These are phyloP conservation scores for Colletotrichum shisoi DNA, from an alignment of 2,329 filamentous ascomycete genomes.

Conservation along the genomic window DNA sequence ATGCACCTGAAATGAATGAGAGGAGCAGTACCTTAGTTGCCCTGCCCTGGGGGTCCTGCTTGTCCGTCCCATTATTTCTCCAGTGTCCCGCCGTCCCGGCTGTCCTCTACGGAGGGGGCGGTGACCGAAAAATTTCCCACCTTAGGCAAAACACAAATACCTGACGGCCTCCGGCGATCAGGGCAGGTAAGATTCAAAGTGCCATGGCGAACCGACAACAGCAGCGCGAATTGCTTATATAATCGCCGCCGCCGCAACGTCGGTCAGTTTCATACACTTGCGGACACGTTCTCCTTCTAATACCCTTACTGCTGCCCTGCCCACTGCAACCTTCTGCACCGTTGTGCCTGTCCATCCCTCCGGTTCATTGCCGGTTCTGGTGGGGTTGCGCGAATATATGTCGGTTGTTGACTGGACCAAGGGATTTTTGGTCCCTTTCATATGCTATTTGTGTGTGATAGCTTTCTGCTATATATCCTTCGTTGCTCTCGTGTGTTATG, in stretches of 20 bases:
- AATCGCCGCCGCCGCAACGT: not conserved
- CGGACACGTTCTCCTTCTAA: not conserved
- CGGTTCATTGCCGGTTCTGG: slow-evolving; percentile 34
- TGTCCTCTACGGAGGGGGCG: slow-evolving; percentile 7
- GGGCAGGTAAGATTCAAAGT: not conserved
- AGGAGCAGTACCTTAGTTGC: not conserved
- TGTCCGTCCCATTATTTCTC: not conserved
- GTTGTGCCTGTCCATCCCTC: not conserved
- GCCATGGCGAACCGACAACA: not conserved
- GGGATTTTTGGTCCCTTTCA: slow-evolving; percentile 8
- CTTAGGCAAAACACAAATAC: slow-evolving; percentile 11
- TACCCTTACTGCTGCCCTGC: slow-evolving; percentile 1
- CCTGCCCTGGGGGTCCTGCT: slow-evolving; percentile 1
- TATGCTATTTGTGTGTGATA: slow-evolving; percentile 17
- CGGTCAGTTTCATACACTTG: not conserved
- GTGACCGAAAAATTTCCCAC: slow-evolving; percentile 20
- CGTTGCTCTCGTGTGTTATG: slow-evolving; percentile 20
- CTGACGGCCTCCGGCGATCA: not conserved
- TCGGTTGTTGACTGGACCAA: slow-evolving; percentile 39
- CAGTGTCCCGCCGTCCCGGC: not conserved
- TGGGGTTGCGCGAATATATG: slow-evolving; percentile 51
- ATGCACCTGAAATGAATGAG: not conserved
- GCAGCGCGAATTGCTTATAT: not conserved
- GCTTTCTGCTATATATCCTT: not conserved
- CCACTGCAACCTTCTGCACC: slow-evolving; percentile 13